Evolutionary conservation across 257 asterid genomes (phyloP).

Genomic region (Lavandula angustifolia): DNA sequence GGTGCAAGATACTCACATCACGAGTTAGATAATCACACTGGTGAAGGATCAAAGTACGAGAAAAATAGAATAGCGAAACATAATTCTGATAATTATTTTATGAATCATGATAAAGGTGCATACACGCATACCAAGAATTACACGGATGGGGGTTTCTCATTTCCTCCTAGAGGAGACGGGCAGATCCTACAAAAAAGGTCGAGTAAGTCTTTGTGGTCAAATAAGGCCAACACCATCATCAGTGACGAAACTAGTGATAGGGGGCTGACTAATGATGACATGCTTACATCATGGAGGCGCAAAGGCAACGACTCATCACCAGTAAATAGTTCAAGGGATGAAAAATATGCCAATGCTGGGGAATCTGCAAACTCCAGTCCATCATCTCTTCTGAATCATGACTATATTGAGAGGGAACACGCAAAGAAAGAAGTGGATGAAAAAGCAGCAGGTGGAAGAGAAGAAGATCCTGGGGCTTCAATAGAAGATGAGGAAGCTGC

Average conservation of each 20-base stretch:
- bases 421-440: constrained; percentile 56
- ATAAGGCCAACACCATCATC: constrained; percentile 46
- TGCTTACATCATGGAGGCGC: constrained; percentile 63
- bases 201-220: constrained; percentile 62
- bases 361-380: constrained; percentile 85
- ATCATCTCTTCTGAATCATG: constrained; percentile 72
- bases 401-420: constrained; percentile 52
- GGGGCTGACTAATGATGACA: constrained; percentile 51
- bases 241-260: constrained; percentile 49
- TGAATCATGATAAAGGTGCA: constrained; percentile 42
- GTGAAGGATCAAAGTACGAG: constrained; percentile 42
- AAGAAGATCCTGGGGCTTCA: constrained; percentile 57
- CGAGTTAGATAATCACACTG: constrained; percentile 45
- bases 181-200: constrained; percentile 56
- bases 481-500: constrained; percentile 91
- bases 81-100: constrained; percentile 47
- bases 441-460: constrained; percentile 46
- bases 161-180: constrained; percentile 84
- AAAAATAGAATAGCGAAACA: constrained; percentile 44
- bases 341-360: constrained; percentile 43
- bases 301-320: constrained; percentile 67
- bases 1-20: constrained; percentile 44
- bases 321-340: constrained; percentile 63
- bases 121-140: constrained; percentile 42
- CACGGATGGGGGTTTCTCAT: constrained; percentile 76